Conservation (phyloP, 139 green algal genomes). For the Chlorella sorokiniana region DNA sequence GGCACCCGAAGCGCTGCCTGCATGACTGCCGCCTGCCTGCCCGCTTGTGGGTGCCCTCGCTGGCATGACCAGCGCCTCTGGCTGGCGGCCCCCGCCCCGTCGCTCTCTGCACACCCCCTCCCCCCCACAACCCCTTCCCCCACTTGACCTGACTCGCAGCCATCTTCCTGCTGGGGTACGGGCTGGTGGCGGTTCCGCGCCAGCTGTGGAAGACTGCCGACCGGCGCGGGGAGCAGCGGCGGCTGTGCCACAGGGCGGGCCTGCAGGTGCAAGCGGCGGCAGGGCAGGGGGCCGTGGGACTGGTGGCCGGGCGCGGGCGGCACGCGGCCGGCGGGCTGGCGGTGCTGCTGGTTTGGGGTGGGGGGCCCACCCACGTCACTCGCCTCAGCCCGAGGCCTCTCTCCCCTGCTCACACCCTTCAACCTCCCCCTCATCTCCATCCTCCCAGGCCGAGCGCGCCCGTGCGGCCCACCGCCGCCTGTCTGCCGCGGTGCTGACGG, state of each 20-base stretch:
- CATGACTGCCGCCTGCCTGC: no score
- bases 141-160: conserved; percentile 9
- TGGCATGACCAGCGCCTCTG: no score
- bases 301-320: not conserved
- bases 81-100: no score
- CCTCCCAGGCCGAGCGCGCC: conserved; percentile 37
- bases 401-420: not conserved
- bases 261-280: not conserved
- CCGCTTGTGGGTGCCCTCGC: no score
- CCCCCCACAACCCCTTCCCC: not conserved
- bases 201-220: conserved; percentile 58
- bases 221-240: conserved; percentile 26
- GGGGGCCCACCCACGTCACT: no score
- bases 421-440: not conserved
- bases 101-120: not conserved
- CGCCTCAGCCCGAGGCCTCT: not conserved
- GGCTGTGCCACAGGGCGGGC: conserved; percentile 52
- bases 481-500: conserved; percentile 23
- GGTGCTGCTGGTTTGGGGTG: no score
- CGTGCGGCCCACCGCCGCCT: conserved; percentile 26
- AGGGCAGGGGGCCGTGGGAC: not conserved
- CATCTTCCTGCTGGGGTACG: conserved; percentile 70
- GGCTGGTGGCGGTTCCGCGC: conserved; percentile 65
- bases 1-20: no score
- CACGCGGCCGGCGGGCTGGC: not conserved